phyloP scores from a whole-genome alignment of 495 filamentous ascomycete species.

The Chaetomium cochliodes region DNA sequence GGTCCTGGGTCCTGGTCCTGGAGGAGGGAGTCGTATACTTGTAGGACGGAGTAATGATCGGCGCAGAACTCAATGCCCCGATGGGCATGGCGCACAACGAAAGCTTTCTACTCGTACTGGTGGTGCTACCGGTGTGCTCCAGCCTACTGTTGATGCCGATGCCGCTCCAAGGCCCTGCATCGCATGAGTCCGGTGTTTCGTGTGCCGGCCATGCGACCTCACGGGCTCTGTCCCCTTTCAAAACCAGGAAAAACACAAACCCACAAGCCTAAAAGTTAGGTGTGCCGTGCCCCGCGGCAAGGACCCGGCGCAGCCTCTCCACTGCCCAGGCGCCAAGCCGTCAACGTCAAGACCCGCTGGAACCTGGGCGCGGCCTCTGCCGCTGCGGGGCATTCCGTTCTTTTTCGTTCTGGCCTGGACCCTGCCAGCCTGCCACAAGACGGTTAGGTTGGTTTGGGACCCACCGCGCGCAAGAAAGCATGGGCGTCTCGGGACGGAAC shows the following conservation, averaged over 20 bases:
- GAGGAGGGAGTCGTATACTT: too few relatives aligned
- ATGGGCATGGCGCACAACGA: too few relatives aligned
- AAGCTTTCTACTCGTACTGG: too few relatives aligned
- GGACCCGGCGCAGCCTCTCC: not conserved
- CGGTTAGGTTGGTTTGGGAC: not conserved
- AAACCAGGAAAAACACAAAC: not conserved
- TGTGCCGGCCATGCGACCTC: not conserved
- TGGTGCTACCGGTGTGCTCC: not conserved
- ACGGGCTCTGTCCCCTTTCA: not conserved
- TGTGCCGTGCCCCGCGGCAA: not conserved
- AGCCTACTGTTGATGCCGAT: too few relatives aligned
- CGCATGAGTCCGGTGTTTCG: not conserved
- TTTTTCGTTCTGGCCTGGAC: slow-evolving; percentile 7
- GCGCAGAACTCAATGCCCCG: too few relatives aligned
- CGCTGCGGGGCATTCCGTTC: slow-evolving; percentile 20
- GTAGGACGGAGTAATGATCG: slow-evolving; percentile 11
- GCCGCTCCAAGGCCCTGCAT: not conserved
- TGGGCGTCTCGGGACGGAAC: not conserved
- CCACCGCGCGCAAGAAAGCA: slow-evolving; percentile 23
- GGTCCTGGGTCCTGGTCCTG: too few relatives aligned
- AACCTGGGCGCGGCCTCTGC: slow-evolving; percentile 15
- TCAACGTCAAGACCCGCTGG: not conserved
- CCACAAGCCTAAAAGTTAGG: too few relatives aligned
- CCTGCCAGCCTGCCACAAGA: not conserved
- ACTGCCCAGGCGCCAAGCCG: slow-evolving; percentile 12